Percentiles rank a stretch among this genome's conserved stretches.
Evolutionary conservation across 257 asterid species (phyloP).

Genomic region (Capsicum baccatum): DNA sequence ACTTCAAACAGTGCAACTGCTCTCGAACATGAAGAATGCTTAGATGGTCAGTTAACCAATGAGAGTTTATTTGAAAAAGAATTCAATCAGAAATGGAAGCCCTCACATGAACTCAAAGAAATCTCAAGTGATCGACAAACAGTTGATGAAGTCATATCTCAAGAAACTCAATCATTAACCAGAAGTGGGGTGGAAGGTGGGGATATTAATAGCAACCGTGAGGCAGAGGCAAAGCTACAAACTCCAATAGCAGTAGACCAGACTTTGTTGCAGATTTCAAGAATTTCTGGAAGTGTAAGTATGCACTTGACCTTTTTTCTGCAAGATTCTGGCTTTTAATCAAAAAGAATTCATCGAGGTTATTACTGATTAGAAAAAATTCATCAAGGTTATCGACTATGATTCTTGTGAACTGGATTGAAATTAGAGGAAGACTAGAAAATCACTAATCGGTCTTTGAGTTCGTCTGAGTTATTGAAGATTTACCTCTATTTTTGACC

Average conservation of each 20-base stretch:
- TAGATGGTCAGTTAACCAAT: not conserved
- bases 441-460: not conserved
- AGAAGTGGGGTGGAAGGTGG: not conserved
- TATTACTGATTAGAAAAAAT: not conserved
- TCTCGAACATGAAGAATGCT: not conserved
- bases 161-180: slow-evolving; percentile 12
- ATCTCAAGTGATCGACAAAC: not conserved
- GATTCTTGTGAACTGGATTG: slow-evolving; percentile 15
- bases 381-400: slow-evolving; percentile 4
- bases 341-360: slow-evolving; percentile 8
- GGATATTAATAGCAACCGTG: slow-evolving; percentile 5
- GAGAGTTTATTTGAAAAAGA: slow-evolving; percentile 14
- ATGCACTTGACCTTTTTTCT: slow-evolving; percentile 5
- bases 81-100: not conserved
- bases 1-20: slow-evolving; percentile 10
- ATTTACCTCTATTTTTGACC: not conserved
- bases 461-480: slow-evolving; percentile 17
- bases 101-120: slow-evolving; percentile 16
- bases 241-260: slow-evolving; percentile 17
- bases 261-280: not conserved
- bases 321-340: slow-evolving; percentile 6
- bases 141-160: slow-evolving; percentile 8
- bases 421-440: slow-evolving; percentile 22
- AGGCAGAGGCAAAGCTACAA: slow-evolving; percentile 21
- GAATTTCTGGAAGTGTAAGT: slow-evolving; percentile 20